These are phyloP conservation scores for Scutellaria barbata DNA, from an alignment of 257 asterid species.

Conservation along the genomic window DNA sequence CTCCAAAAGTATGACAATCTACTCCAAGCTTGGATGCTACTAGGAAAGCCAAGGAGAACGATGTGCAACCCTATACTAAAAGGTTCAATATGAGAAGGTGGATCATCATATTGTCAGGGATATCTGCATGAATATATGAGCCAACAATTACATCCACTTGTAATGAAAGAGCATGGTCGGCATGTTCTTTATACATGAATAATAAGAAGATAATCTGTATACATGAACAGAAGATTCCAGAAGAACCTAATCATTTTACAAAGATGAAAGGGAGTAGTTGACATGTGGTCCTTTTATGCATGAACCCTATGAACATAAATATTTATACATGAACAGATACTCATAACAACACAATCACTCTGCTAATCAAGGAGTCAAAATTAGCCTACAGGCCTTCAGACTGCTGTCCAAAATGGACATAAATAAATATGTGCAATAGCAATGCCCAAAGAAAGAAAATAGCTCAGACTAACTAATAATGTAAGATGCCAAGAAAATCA, in stretches of 20 bases:
- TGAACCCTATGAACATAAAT: too few species aligned
- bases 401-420: conserved; percentile 3
- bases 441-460: conserved; percentile 11
- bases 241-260: too few species aligned
- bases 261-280: not conserved
- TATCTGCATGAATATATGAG: too few species aligned
- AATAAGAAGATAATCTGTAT: not conserved
- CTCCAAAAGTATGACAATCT: conserved; percentile 14
- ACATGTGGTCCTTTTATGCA: not conserved
- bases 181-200: not conserved
- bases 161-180: not conserved
- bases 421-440: conserved; percentile 1
- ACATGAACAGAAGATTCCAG: not conserved
- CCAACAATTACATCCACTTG: too few species aligned
- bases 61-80: too few species aligned
- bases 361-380: conserved; percentile 10
- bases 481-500: conserved; percentile 26
- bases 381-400: not conserved
- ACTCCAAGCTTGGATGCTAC: not conserved
- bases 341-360: not conserved
- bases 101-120: too few species aligned
- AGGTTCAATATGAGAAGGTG: too few species aligned
- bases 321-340: too few species aligned
- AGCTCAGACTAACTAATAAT: not conserved
- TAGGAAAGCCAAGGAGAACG: too few species aligned